A percentile compares a stretch with the other conserved stretches of the same genome.
Evolutionary conservation across 208 protist genomes (phyloP).

Genomic region (Trypanosomatidae sp.): DNA sequence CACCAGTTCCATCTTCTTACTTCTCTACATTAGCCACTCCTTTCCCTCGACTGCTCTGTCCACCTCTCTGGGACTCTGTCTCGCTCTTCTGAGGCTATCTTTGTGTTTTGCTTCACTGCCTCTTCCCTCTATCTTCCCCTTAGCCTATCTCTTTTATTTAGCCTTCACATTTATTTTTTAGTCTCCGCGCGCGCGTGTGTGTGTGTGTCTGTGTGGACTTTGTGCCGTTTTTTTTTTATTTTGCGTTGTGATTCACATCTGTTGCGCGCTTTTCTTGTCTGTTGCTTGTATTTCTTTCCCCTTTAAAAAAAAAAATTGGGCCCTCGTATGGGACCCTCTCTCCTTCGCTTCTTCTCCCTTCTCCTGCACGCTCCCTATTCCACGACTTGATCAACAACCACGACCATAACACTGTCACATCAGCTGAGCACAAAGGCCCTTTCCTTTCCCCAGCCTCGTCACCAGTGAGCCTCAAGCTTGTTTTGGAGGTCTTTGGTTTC

Average conservation of each 20-base stretch:
- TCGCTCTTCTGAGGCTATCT: background rate
- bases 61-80: background rate
- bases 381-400: background rate
- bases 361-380: background rate
- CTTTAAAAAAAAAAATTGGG: background rate
- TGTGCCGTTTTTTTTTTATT: background rate
- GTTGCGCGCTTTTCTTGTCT: conserved; percentile 21
- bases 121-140: background rate
- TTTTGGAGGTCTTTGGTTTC: conserved; percentile 1
- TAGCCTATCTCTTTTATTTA: background rate
- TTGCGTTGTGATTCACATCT: conserved; percentile 10
- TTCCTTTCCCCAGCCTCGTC: background rate
- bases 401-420: background rate
- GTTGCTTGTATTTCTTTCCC: conserved; percentile 28
- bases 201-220: background rate
- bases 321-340: conserved; percentile 3
- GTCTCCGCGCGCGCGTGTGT: background rate
- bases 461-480: background rate
- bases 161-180: conserved; percentile 26
- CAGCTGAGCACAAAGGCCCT: background rate
- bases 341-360: background rate
- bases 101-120: background rate
- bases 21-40: background rate
- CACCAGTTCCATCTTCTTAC: background rate
- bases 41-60: background rate